Evolutionary conservation across 768 basidiomycete genomes (phyloP).

Genomic region (Calocera viscosa): DNA sequence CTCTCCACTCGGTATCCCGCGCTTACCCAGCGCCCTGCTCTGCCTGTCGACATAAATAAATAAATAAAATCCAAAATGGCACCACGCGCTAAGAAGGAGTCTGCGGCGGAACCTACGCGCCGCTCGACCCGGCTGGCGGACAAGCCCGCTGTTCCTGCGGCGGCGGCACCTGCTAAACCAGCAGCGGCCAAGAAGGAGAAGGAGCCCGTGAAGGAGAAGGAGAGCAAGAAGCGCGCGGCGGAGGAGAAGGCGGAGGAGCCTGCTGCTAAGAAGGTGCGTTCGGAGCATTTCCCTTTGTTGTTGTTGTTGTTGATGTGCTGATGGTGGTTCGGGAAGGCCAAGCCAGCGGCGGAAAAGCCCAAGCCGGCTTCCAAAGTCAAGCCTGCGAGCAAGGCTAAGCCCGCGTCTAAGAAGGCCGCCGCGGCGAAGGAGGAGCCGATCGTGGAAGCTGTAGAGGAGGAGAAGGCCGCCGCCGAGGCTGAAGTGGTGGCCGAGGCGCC

Average conservation of each 20-base stretch:
- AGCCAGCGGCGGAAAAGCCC: slow-evolving; percentile 6
- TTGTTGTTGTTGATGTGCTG: background rate
- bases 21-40: too few relatives aligned
- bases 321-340: background rate
- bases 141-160: slow-evolving; percentile 33
- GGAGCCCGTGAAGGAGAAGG: slow-evolving; percentile 29
- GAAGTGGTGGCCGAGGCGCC: slow-evolving; percentile 19
- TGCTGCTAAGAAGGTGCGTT: slow-evolving; percentile 17
- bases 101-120: slow-evolving; percentile 29
- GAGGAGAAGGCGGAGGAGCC: slow-evolving; percentile 15
- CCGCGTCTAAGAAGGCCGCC: slow-evolving; percentile 14
- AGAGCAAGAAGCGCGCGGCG: slow-evolving; percentile 1
- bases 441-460: slow-evolving; percentile 19
- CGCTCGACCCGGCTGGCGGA: slow-evolving; percentile 47
- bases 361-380: slow-evolving; percentile 9
- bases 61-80: background rate
- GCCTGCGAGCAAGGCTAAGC: slow-evolving; percentile 12
- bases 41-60: background rate
- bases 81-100: slow-evolving; percentile 17
- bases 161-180: slow-evolving; percentile 23
- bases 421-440: slow-evolving; percentile 15
- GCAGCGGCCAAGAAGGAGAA: slow-evolving; percentile 30
- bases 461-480: slow-evolving; percentile 17
- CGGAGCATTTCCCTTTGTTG: background rate
- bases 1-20: background rate